Evolutionary conservation across 768 basidiomycete genomes (phyloP), one percentile per base, ranked within the genome.

Genomic region (Lepiota venenata): DNA sequence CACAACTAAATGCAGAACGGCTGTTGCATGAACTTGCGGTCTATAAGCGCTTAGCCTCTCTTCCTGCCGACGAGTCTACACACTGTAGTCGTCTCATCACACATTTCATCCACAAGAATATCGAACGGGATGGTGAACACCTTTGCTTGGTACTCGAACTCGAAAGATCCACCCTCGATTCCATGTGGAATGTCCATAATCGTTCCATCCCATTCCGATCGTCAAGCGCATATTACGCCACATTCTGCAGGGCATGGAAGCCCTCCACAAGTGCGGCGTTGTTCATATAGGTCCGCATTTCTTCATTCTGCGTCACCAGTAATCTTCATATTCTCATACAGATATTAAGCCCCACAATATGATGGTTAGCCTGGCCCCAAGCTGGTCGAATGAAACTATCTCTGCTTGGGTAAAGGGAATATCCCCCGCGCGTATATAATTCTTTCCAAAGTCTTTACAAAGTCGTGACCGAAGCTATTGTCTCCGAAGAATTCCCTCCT

Each of bases 301-400:
- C 16, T 43, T 12, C 15, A 40, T 21, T 10, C 35, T 41, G 12
- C 27, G 5, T 25, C n/a, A 41, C 12, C 27, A 2, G n/a, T 47
- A 18, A 15, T 9, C 11, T 49, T 22, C 14, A 22, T n/a, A 29
- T 46, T 36, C 20, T 18, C 47, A n/a, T 35, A 10, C 50, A 63
- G 64, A 65, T 50, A 57, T 65, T 35, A 64, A 65, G 47, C 64
- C 59, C 2, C 59, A 65, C 48, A 65, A 62, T 43, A 60, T 63
- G 45, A 60, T 61, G 61, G 39, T 61, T 53, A 25, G 25, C 25
- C 25, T 25, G 25, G 25, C 25, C 5, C 25, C 25, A 25, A 25
- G 25, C 25, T 25, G 25, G 25, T 45, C 44, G 12, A 21, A 20
- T 21, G 44, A 45, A 15, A 63, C 61, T 38, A 22, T 61, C 15